phyloP scores from a whole-genome alignment of 768 basidiomycete genomes.

The Russula sp. region DNA sequence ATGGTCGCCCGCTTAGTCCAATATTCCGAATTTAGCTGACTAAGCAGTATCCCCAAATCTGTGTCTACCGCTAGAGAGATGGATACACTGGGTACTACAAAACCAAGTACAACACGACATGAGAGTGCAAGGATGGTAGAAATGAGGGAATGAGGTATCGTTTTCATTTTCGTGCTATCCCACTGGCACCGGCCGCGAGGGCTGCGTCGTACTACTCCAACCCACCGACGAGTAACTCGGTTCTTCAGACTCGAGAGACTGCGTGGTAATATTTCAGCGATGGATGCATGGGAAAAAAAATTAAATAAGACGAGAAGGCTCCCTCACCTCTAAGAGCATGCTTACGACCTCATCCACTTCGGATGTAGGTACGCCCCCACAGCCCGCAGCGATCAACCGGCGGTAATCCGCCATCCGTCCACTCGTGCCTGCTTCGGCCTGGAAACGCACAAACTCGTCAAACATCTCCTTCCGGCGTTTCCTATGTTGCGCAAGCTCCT shows the following conservation, averaged over 20 bases:
- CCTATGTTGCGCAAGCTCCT: slow-evolving; percentile 57
- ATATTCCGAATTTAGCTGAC: not conserved
- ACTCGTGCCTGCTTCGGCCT: slow-evolving; percentile 86
- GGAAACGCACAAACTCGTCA: slow-evolving; percentile 68
- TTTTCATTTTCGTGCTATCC: slow-evolving; percentile 11
- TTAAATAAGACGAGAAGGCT: not conserved
- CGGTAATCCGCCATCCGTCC: slow-evolving; percentile 87
- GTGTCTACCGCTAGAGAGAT: not conserved
- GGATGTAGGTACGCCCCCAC: slow-evolving; percentile 75
- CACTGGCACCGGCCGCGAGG: slow-evolving; percentile 15
- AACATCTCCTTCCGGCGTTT: slow-evolving; percentile 67
- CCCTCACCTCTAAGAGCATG: slow-evolving; percentile 73
- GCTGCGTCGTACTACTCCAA: slow-evolving; percentile 30
- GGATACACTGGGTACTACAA: slow-evolving; percentile 20
- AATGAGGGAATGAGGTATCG: not conserved
- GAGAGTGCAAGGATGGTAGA: slow-evolving; percentile 5
- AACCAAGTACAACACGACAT: slow-evolving; percentile 20
- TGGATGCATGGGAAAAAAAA: not conserved
- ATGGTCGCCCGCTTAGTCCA: too few species aligned
- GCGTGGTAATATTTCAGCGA: slow-evolving; percentile 7
- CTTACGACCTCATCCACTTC: slow-evolving; percentile 85
- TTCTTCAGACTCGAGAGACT: slow-evolving; percentile 82
- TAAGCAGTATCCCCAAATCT: not conserved
- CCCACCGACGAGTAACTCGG: slow-evolving; percentile 48
- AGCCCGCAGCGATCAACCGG: slow-evolving; percentile 81